Conservation (phyloP, 331 rosid genomes). For the Malus hybrid region DNA sequence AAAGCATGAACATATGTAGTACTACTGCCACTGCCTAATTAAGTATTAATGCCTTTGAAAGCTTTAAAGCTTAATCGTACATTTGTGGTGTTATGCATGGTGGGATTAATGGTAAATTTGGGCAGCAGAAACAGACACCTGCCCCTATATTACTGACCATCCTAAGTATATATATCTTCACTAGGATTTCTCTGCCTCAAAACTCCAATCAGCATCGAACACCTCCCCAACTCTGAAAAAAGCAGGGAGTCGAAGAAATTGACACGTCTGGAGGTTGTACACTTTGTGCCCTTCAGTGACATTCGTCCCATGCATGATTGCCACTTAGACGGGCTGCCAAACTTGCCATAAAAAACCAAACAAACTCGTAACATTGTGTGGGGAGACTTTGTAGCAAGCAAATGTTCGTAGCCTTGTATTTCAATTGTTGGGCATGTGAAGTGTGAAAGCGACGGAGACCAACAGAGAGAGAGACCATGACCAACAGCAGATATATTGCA, state of each 20-base stretch:
- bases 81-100: too few species aligned
- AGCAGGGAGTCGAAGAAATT: not conserved
- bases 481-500: not conserved
- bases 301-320: not conserved
- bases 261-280: not conserved
- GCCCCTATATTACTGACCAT: not conserved
- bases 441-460: not conserved
- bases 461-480: not conserved
- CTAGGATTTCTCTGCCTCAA: not conserved
- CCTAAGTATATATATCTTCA: not conserved
- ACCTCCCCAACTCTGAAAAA: not conserved
- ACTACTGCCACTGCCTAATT: not conserved
- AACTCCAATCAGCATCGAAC: not conserved
- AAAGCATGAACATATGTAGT: not conserved
- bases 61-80: too few species aligned
- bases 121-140: not conserved
- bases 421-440: not conserved
- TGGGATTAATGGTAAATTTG: not conserved
- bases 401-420: not conserved
- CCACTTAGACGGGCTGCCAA: not conserved
- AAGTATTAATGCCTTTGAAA: not conserved
- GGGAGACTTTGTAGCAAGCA: not conserved
- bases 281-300: not conserved
- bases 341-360: not conserved
- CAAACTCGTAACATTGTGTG: not conserved